Percentiles rank a stretch among this genome's conserved stretches.
Evolutionary conservation across 108 stramenopile genomes (phyloP).

Genomic region (Nannochloropsis granulata): DNA sequence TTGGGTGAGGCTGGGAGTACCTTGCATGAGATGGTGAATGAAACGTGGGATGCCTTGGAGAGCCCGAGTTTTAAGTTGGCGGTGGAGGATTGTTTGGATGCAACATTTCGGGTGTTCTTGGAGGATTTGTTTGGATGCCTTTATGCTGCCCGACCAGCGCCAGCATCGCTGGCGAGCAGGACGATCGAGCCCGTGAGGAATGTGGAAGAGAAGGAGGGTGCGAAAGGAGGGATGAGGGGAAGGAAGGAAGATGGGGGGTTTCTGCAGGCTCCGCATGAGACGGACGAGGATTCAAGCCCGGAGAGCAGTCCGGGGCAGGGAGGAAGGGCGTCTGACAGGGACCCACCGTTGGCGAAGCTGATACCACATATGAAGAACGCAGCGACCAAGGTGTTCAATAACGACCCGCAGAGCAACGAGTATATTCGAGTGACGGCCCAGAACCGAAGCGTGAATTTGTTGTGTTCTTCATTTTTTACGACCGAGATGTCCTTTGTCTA

Average conservation of each 20-base stretch:
- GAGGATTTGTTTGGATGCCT: background rate
- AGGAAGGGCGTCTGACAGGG: background rate
- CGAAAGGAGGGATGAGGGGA: background rate
- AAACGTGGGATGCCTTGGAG: constrained; percentile 19
- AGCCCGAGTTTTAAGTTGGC: constrained; percentile 16
- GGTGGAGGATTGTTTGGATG: constrained; percentile 2
- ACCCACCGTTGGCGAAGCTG: background rate
- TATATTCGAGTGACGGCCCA: background rate
- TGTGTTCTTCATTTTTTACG: background rate
- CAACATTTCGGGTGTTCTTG: background rate
- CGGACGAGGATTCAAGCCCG: background rate
- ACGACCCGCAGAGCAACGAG: background rate
- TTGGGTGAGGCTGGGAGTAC: background rate
- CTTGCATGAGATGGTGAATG: constrained; percentile 11
- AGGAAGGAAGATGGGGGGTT: background rate
- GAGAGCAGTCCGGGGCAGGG: background rate
- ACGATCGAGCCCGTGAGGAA: background rate
- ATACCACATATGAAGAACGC: background rate
- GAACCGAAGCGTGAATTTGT: background rate
- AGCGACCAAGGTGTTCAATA: background rate
- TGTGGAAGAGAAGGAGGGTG: background rate
- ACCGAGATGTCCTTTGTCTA: background rate
- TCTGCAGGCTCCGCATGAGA: background rate
- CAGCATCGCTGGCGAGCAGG: background rate
- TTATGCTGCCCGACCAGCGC: background rate